Conservation (phyloP, 163 green algal species). For the Chlamydomonas reinhardtii region DNA sequence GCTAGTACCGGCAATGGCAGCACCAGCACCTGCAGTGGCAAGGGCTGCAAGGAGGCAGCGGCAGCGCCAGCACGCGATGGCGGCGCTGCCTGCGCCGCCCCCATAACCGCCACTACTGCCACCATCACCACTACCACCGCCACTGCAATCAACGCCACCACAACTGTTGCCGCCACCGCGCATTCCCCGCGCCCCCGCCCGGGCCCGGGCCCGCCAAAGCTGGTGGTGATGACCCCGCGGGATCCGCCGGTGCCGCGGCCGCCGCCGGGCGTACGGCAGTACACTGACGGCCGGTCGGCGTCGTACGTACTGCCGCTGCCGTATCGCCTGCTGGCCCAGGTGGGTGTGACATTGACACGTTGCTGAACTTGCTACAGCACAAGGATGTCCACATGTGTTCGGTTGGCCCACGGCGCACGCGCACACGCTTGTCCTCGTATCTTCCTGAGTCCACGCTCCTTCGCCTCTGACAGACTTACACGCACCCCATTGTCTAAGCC, state of each 20-base stretch:
- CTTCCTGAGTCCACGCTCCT: no score
- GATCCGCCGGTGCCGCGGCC: slow-evolving; percentile 3
- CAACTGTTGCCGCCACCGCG: neutral
- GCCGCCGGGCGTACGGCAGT: slow-evolving; percentile 19
- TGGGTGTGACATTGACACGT: no score
- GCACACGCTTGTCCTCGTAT: no score
- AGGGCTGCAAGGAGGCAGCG: no score
- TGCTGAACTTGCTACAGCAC: no score
- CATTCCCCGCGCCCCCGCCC: neutral
- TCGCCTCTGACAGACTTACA: no score
- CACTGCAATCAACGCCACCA: neutral
- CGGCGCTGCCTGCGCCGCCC: no score
- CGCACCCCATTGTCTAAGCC: no score
- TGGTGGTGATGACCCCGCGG: neutral
- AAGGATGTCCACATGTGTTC: no score
- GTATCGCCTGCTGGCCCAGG: slow-evolving; percentile 34
- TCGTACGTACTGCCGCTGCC: slow-evolving; percentile 21
- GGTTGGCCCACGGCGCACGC: no score
- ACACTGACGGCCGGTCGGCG: neutral
- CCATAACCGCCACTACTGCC: neutral
- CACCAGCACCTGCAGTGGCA: neutral
- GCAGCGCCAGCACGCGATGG: no score
- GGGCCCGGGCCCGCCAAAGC: neutral
- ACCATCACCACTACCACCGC: neutral
- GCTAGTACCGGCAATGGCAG: neutral